Conservation (phyloP, 1,284 basidiomycete species). For the Phellopilus nigrolimitatus region DNA sequence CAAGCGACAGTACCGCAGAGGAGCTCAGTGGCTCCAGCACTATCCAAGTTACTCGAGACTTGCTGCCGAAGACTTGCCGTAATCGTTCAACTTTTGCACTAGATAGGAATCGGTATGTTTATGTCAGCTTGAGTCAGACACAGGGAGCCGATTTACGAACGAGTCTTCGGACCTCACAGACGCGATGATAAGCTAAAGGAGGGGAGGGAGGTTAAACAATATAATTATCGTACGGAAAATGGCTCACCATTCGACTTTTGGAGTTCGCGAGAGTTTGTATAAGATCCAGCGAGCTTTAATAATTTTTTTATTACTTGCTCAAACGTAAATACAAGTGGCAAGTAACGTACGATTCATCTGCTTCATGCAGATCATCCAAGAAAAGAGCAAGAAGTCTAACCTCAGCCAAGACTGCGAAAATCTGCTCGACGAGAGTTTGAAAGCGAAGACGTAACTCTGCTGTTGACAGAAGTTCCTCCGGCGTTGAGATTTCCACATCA, state of each 20-base stretch:
- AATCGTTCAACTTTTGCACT: slow-evolving; percentile 47
- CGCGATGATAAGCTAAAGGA: slow-evolving; percentile 53
- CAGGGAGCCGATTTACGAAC: slow-evolving; percentile 38
- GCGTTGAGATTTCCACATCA: slow-evolving; percentile 45
- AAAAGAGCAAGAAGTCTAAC: slow-evolving; percentile 63
- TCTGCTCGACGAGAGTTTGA: slow-evolving; percentile 61
- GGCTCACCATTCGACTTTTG: slow-evolving; percentile 53
- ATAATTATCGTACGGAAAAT: background rate
- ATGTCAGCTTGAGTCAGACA: background rate
- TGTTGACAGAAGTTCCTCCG: slow-evolving; percentile 51
- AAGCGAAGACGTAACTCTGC: slow-evolving; percentile 61
- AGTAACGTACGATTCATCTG: slow-evolving; percentile 52
- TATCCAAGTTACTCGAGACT: slow-evolving; percentile 60
- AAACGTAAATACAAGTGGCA: background rate
- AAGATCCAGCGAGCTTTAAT: slow-evolving; percentile 52
- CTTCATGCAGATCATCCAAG: slow-evolving; percentile 68
- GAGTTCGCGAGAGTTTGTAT: slow-evolving; percentile 59
- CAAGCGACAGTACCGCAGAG: slow-evolving; percentile 49
- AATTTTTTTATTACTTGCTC: too few species aligned
- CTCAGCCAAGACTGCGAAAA: slow-evolving; percentile 62
- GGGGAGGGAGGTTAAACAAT: slow-evolving; percentile 8
- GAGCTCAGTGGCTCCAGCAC: slow-evolving; percentile 53
- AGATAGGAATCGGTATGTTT: background rate
- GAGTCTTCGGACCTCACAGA: slow-evolving; percentile 57
- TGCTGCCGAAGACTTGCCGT: slow-evolving; percentile 49